Base-by-base conservation (phyloP, 2,329 filamentous ascomycete genomes). In the Dendrostoma leiphaemia region DNA sequence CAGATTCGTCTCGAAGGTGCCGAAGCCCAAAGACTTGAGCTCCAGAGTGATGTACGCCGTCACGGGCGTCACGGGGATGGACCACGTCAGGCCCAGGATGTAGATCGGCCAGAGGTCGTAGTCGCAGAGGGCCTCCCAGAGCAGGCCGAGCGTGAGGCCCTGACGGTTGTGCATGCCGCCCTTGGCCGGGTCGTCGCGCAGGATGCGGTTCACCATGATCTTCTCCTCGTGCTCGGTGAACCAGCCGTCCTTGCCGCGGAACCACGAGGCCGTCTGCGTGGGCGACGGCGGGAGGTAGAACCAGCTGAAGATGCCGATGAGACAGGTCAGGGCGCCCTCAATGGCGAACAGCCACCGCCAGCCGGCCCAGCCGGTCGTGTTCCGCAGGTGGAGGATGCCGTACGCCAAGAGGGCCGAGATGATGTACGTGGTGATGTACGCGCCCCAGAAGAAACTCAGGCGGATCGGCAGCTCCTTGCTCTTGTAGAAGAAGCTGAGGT, bases 401-500 rank as follows among this genome's bases (percentile, higher is more conserved):
- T 75, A 81, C 1, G 80, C 81, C 6, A 82, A 63, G 49, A 82
- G 77, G 0, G 79, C 76, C 0, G 74, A 74, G 10, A 80, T 64
- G 41, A 82, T 78, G 12, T 74, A 68, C 0, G 78, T 79, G 0
- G 71, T 69, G 43, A 77, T 74, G 29, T 84, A 84, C 0, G 83
- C 75, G 1, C 80, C 78, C 85, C 85, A 89, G 69, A 89, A 89
- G 67, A 77, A 86, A 52, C 80, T 81, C 19, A 89, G 70, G 0
- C 86, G 78, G 29, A 78, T 77, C 0, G 86, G 85, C 0, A 90
- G 71, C 64, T 90, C 86, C 51, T 76, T 76, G 2, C 80, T 80
- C 23, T 80, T 89, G 70, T 89, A 90, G 70, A 85, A 90, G 67
- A 89, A 90, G 9, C 79, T 83, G 4, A 88, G 71, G 65, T 85